Conservation (phyloP, 306 rosid genomes). For the Echinosophora koreensis region DNA sequence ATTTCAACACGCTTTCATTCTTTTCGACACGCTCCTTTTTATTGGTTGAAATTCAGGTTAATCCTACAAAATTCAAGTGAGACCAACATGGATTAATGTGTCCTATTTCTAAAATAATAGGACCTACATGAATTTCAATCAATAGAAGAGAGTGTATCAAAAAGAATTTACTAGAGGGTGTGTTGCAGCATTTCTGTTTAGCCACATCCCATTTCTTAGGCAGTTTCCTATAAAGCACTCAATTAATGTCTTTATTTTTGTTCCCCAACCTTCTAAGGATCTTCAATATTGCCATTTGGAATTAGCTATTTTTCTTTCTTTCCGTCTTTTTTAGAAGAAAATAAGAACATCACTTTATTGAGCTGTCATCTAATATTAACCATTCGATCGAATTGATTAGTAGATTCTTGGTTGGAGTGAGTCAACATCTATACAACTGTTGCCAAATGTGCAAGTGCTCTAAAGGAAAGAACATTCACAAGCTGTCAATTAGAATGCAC, state of each 20-base stretch:
- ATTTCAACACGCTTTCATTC: too few relatives aligned
- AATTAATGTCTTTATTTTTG: background rate
- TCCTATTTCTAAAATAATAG: too few relatives aligned
- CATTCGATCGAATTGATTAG: background rate
- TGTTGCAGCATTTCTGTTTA: too few relatives aligned
- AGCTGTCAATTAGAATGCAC: constrained; percentile 30
- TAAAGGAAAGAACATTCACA: background rate
- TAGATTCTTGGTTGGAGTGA: constrained; percentile 10
- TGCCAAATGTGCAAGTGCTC: constrained; percentile 29
- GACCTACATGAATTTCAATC: too few relatives aligned
- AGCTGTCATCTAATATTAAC: background rate
- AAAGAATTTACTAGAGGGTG: too few relatives aligned
- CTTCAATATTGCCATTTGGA: background rate
- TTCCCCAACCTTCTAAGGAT: background rate
- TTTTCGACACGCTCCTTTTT: too few relatives aligned
- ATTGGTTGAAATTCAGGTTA: too few relatives aligned
- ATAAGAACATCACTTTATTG: background rate
- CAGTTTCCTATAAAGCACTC: constrained; percentile 12
- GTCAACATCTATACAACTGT: constrained; percentile 23
- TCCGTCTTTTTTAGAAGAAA: background rate
- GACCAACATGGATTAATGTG: too few relatives aligned
- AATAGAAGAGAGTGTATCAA: too few relatives aligned
- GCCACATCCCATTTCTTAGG: background rate
- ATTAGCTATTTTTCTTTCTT: too few relatives aligned
- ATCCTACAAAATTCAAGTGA: too few relatives aligned